These are phyloP conservation scores for Phytophthora foliorum DNA, from an alignment of 352 stramenopile species.

Conservation along the genomic window DNA sequence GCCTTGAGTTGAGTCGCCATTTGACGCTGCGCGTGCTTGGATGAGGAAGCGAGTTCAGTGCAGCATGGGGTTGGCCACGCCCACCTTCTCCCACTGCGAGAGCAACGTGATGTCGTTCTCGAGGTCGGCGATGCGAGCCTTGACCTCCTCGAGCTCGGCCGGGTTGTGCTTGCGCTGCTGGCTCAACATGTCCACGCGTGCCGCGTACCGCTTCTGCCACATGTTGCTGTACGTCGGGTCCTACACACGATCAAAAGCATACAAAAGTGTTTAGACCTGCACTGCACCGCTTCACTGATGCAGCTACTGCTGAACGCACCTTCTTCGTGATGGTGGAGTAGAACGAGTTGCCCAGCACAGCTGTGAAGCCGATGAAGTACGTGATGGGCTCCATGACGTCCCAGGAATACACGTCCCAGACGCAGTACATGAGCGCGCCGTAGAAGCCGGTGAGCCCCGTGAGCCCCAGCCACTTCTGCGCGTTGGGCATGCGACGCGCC, in stretches of 20 bases:
- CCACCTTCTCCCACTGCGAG: conserved; percentile 56
- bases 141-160: conserved; percentile 51
- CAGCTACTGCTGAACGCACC: conserved; percentile 25
- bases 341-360: conserved; percentile 83
- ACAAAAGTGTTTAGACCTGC: neutral
- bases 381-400: conserved; percentile 93
- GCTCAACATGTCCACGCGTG: conserved; percentile 52
- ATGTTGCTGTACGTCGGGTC: conserved; percentile 89
- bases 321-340: conserved; percentile 85
- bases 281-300: neutral
- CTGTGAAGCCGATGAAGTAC: conserved; percentile 92
- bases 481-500: conserved; percentile 68
- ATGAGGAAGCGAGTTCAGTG: conserved; percentile 17
- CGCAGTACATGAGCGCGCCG: conserved; percentile 77
- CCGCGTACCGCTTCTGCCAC: conserved; percentile 76
- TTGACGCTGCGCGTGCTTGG: neutral
- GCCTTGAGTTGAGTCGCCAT: conserved; percentile 1
- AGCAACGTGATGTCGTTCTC: conserved; percentile 74
- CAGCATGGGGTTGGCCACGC: conserved; percentile 25
- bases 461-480: conserved; percentile 75
- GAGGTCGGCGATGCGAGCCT: conserved; percentile 58
- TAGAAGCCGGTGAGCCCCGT: conserved; percentile 77
- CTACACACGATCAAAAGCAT: conserved; percentile 23
- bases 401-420: conserved; percentile 91
- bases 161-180: conserved; percentile 67